Conservation (phyloP, 2,329 filamentous ascomycete species). For the Pezicula rhizophila region DNA sequence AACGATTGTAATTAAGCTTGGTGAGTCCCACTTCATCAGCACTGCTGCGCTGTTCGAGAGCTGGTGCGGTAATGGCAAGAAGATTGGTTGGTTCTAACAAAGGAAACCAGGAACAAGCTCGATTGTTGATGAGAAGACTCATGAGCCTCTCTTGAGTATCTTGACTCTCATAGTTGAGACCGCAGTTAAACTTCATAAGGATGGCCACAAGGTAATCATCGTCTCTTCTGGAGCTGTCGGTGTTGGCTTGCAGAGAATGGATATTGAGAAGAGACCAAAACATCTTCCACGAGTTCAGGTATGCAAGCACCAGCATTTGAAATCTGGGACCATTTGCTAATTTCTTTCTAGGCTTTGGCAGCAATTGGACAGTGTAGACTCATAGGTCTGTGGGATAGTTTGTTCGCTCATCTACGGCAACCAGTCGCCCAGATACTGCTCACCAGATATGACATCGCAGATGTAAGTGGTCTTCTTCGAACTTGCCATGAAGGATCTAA, state of each 20-base stretch:
- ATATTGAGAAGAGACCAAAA: slow-evolving; percentile 80
- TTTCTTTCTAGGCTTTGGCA: slow-evolving; percentile 63
- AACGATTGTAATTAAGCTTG: slow-evolving; percentile 65
- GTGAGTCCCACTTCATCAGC: slow-evolving; percentile 34
- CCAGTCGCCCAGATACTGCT: slow-evolving; percentile 92
- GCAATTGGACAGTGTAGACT: slow-evolving; percentile 94
- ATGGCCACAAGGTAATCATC: slow-evolving; percentile 91
- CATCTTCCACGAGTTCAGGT: slow-evolving; percentile 83
- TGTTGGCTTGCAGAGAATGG: slow-evolving; percentile 85
- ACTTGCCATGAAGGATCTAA: slow-evolving; percentile 6
- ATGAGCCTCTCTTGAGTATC: slow-evolving; percentile 87
- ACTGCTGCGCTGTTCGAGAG: background rate
- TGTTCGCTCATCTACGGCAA: slow-evolving; percentile 83
- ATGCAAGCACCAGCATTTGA: slow-evolving; percentile 13
- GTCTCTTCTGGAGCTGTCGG: slow-evolving; percentile 97
- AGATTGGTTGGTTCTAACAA: background rate
- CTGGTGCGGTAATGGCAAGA: background rate
- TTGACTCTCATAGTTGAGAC: slow-evolving; percentile 92
- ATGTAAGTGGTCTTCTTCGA: slow-evolving; percentile 48
- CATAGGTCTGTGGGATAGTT: slow-evolving; percentile 90
- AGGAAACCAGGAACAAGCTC: slow-evolving; percentile 76
- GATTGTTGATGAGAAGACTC: slow-evolving; percentile 95
- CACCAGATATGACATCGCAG: slow-evolving; percentile 92
- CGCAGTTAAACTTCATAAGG: slow-evolving; percentile 75
- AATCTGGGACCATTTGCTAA: slow-evolving; percentile 3